phyloP scores from a whole-genome alignment of 148 eudicot species.

The Diospyros lotus region DNA sequence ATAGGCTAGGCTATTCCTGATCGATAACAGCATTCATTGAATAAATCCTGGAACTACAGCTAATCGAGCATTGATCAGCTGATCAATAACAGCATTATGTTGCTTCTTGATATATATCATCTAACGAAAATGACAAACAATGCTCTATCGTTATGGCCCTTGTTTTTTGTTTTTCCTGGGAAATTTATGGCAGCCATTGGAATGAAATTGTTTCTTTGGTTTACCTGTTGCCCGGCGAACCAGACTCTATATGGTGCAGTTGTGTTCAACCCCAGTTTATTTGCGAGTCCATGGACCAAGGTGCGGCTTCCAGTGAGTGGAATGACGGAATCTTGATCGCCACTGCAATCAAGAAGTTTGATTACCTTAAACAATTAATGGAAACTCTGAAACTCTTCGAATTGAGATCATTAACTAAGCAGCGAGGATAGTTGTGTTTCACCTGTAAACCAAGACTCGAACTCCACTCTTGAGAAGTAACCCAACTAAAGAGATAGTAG shows the following conservation, averaged over 20 bases:
- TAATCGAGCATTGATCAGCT: too few relatives aligned
- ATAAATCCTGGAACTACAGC: too few relatives aligned
- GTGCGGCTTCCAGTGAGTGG: constrained; percentile 80
- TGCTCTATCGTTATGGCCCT: background rate
- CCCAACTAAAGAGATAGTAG: constrained; percentile 80
- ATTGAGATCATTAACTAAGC: background rate
- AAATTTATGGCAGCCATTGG: background rate
- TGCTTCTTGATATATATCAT: too few relatives aligned
- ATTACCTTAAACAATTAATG: background rate
- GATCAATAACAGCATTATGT: too few relatives aligned
- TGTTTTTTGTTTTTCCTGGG: background rate
- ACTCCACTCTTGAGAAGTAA: constrained; percentile 59
- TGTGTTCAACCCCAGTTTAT: constrained; percentile 51
- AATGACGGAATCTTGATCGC: constrained; percentile 90
- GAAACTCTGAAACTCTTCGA: background rate
- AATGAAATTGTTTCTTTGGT: background rate
- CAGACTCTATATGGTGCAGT: constrained; percentile 81
- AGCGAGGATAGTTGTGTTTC: background rate
- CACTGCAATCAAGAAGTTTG: constrained; percentile 35
- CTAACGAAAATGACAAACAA: background rate
- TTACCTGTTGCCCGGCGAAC: constrained; percentile 83
- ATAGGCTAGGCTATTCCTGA: background rate
- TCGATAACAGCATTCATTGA: too few relatives aligned
- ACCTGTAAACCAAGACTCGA: constrained; percentile 94
- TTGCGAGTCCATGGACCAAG: constrained; percentile 52